These are phyloP conservation scores for Xylariaceae sp. DNA, from an alignment of 2,329 filamentous ascomycete species.

Conservation along the genomic window DNA sequence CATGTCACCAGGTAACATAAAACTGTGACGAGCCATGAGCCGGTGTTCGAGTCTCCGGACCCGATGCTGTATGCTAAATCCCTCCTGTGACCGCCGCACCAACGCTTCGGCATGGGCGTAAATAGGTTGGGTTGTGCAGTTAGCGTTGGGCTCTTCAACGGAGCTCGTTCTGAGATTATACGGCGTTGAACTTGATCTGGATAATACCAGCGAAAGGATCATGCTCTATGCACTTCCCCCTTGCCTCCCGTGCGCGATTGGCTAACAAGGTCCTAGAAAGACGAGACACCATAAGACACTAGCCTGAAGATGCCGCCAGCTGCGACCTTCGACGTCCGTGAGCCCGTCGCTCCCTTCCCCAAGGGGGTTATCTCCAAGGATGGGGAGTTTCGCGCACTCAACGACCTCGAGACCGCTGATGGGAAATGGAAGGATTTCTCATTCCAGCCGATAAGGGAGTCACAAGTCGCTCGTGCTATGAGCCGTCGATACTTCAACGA, in stretches of 20 bases:
- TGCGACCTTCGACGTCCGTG: constrained; percentile 59
- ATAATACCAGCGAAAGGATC: constrained; percentile 99
- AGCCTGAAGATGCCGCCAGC: constrained; percentile 70
- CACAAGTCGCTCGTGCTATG: constrained; percentile 89
- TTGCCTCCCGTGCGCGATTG: constrained; percentile 31
- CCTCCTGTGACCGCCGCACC: neutral
- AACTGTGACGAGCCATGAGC: constrained; percentile 36
- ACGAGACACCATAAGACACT: constrained; percentile 8
- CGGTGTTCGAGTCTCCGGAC: constrained; percentile 35
- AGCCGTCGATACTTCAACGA: constrained; percentile 89
- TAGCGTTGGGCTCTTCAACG: constrained; percentile 16
- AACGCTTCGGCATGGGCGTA: neutral
- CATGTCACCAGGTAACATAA: constrained; percentile 34
- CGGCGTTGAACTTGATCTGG: constrained; percentile 93
- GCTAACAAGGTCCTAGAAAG: constrained; percentile 35
- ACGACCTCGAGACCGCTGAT: constrained; percentile 61
- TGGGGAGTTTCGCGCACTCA: constrained; percentile 38
- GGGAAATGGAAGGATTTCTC: constrained; percentile 77
- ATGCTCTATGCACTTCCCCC: constrained; percentile 60
- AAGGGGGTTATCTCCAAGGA: constrained; percentile 42
- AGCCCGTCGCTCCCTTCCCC: constrained; percentile 48
- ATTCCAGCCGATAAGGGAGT: constrained; percentile 85
- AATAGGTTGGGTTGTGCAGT: constrained; percentile 14
- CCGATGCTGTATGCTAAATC: constrained; percentile 15
- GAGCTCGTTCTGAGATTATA: constrained; percentile 71